These are phyloP conservation scores for Chondrus crispus DNA, from an alignment of 23 red algal genomes.

Conservation along the genomic window DNA sequence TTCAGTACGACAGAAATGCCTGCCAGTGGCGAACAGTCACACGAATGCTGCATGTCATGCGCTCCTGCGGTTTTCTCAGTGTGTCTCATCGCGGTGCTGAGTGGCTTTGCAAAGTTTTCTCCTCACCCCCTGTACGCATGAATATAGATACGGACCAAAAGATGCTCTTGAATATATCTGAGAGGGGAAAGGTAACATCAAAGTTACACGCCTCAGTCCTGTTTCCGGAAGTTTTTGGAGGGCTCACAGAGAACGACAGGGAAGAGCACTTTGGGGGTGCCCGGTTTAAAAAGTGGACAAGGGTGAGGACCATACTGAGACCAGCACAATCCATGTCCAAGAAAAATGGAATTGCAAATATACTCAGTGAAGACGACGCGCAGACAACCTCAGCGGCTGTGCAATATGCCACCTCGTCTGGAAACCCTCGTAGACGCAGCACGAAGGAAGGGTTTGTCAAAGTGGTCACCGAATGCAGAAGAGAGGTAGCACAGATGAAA, in stretches of 20 bases:
- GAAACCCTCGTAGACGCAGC: no score
- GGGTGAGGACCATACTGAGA: not conserved
- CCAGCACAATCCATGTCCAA: not conserved
- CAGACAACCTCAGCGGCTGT: not conserved
- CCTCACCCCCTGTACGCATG: not conserved
- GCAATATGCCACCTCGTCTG: no score
- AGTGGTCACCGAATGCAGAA: not conserved
- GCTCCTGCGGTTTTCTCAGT: not conserved
- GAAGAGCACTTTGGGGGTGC: not conserved
- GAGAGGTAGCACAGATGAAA: not conserved
- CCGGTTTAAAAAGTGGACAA: not conserved
- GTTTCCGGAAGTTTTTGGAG: not conserved
- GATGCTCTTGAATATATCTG: not conserved
- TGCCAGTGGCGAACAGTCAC: not conserved
- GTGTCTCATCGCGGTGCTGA: not conserved
- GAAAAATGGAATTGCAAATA: not conserved
- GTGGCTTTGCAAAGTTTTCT: not conserved
- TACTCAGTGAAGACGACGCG: not conserved
- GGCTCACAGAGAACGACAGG: no score
- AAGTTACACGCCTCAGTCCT: not conserved
- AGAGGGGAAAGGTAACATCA: not conserved
- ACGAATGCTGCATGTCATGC: not conserved
- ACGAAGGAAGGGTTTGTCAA: not conserved
- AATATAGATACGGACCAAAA: not conserved
- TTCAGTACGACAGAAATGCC: not conserved